phyloP scores from a whole-genome alignment of 2,329 filamentous ascomycete genomes.

The Cephalotrichum gorgonifer region DNA sequence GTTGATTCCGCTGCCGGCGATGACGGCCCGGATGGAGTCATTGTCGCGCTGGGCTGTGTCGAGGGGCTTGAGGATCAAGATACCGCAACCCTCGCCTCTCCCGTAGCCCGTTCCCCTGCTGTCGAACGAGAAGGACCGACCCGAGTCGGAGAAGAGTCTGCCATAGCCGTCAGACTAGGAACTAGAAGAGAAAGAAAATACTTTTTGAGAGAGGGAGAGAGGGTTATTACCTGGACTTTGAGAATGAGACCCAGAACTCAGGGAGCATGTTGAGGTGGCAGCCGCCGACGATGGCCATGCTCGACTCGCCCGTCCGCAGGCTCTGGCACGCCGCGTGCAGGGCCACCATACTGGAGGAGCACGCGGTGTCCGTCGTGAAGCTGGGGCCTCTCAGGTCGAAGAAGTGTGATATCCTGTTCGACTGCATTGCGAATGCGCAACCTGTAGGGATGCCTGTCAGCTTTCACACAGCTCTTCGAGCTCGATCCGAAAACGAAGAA shows the following conservation, averaged over 20 bases:
- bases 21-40: conserved; percentile 41
- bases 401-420: conserved; percentile 44
- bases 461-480: too few relatives aligned
- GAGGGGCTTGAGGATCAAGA: conserved; percentile 46
- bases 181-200: not conserved
- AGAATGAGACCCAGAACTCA: conserved; percentile 34
- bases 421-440: too few relatives aligned
- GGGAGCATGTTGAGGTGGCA: conserved; percentile 36
- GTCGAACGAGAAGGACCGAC: conserved; percentile 34
- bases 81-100: conserved; percentile 47
- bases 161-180: not conserved
- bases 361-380: conserved; percentile 41
- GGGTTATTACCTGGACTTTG: conserved; percentile 31
- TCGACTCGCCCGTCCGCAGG: conserved; percentile 33
- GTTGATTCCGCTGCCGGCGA: conserved; percentile 39
- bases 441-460: too few relatives aligned
- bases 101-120: conserved; percentile 38
- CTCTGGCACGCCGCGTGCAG: conserved; percentile 40
- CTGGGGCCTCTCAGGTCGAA: conserved; percentile 44
- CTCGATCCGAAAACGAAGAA: too few relatives aligned
- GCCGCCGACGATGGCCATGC: conserved; percentile 34
- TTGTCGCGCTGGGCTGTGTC: conserved; percentile 42
- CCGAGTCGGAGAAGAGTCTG: conserved; percentile 33
- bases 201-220: too few relatives aligned
- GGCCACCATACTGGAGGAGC: conserved; percentile 38